Conservation (phyloP, 495 filamentous ascomycete species). For the Xylaria venustula region DNA sequence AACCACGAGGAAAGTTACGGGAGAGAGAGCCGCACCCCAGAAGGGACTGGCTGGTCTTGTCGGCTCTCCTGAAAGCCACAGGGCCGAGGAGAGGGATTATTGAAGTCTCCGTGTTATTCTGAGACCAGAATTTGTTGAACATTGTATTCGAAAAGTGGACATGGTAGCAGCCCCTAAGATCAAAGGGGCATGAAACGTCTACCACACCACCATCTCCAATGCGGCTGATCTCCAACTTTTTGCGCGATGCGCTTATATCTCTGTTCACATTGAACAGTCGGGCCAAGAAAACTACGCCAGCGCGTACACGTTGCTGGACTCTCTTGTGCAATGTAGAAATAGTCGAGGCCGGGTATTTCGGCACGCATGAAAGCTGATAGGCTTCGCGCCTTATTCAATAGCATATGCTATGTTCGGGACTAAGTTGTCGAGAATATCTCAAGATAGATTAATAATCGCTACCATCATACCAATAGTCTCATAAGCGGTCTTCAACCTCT, state of each 20-base stretch:
- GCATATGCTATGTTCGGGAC: background rate
- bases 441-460: background rate
- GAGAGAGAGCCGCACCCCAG: constrained; percentile 36
- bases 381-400: background rate
- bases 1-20: constrained; percentile 35
- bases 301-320: constrained; percentile 39
- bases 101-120: constrained; percentile 52
- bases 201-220: constrained; percentile 37
- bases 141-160: constrained; percentile 48
- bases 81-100: constrained; percentile 41
- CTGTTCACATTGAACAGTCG: constrained; percentile 30
- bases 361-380: background rate
- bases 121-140: constrained; percentile 48
- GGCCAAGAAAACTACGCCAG: constrained; percentile 42
- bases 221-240: constrained; percentile 31
- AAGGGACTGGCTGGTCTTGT: constrained; percentile 29
- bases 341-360: constrained; percentile 7
- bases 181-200: constrained; percentile 53
- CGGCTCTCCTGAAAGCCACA: constrained; percentile 12
- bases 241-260: constrained; percentile 33
- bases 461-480: background rate
- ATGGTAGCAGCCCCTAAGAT: constrained; percentile 51
- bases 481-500: background rate
- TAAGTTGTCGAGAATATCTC: background rate
- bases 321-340: constrained; percentile 36